Conservation (phyloP, 805 yeast species). For the Ogataea minuta region DNA sequence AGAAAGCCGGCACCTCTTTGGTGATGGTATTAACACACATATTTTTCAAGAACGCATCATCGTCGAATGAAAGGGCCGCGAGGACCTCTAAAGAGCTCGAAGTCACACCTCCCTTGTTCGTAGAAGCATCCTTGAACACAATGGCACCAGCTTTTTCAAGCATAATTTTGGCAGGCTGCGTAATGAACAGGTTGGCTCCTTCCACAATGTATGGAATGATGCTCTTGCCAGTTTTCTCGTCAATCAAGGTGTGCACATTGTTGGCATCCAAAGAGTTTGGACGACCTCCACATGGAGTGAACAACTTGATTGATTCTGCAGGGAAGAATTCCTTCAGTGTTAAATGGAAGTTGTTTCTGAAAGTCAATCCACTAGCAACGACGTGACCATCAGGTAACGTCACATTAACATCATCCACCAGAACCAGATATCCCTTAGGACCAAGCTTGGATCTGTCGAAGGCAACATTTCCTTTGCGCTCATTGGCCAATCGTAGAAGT, state of each 20-base stretch:
- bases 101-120: constrained; percentile 98
- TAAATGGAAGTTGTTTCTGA: constrained; percentile 88
- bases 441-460: constrained; percentile 69
- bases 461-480: constrained; percentile 68
- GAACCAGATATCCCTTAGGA: constrained; percentile 72
- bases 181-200: constrained; percentile 94
- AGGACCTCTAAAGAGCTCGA: constrained; percentile 93
- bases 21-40: constrained; percentile 69
- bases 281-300: constrained; percentile 99
- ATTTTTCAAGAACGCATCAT: constrained; percentile 69
- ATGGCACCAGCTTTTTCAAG: constrained; percentile 85
- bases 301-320: constrained; percentile 62
- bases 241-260: constrained; percentile 71
- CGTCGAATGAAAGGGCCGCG: constrained; percentile 90
- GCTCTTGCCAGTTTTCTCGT: constrained; percentile 70
- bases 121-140: constrained; percentile 92
- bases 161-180: constrained; percentile 87
- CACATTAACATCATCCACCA: constrained; percentile 81
- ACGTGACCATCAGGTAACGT: constrained; percentile 72
- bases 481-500: constrained; percentile 71
- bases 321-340: constrained; percentile 62
- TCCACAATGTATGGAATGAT: constrained; percentile 87
- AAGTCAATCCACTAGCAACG: constrained; percentile 80
- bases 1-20: constrained; percentile 65
- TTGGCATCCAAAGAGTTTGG: constrained; percentile 92